Conservation (phyloP, 257 asterid genomes). For the Solanum chmielewskii region DNA sequence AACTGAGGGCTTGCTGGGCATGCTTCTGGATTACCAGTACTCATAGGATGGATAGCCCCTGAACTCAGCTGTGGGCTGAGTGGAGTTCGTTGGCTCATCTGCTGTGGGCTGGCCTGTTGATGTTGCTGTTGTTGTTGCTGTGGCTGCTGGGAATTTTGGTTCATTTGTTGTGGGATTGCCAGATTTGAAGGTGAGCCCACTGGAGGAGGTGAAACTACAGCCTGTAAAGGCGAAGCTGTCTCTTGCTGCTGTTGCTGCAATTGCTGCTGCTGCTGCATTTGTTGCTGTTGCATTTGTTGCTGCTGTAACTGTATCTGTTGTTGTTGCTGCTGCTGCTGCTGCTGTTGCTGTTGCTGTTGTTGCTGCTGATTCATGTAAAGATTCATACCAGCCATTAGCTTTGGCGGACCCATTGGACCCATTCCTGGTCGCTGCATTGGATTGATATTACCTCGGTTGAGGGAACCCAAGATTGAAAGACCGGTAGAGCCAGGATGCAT, state of each 20-base stretch:
- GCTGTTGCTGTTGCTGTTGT: constrained; percentile 43
- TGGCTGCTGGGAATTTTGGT: constrained; percentile 35
- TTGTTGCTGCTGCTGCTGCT: constrained; percentile 19
- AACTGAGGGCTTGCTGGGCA: constrained; percentile 94
- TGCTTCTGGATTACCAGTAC: constrained; percentile 61
- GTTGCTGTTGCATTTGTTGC: constrained; percentile 22
- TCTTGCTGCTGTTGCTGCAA: constrained; percentile 35
- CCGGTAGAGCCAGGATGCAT: constrained; percentile 51
- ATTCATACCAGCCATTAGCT: constrained; percentile 56
- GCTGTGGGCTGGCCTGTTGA: constrained; percentile 78
- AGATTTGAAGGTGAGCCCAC: constrained; percentile 81
- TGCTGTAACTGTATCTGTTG: constrained; percentile 27
- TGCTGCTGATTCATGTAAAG: constrained; percentile 57
- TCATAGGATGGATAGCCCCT: constrained; percentile 65
- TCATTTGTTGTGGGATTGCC: constrained; percentile 57
- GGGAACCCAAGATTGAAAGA: constrained; percentile 54
- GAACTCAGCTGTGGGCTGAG: constrained; percentile 96
- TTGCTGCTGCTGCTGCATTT: constrained; percentile 23
- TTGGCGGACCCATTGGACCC: constrained; percentile 93
- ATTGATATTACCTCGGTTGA: constrained; percentile 55
- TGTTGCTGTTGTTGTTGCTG: constrained; percentile 21
- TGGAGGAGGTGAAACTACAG: constrained; percentile 62
- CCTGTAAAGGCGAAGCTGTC: constrained; percentile 54
- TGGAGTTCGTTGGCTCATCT: constrained; percentile 80
- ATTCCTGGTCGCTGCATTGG: constrained; percentile 58